Conservation (phyloP, 2,329 filamentous ascomycete species). For the Remersonia thermophila region DNA sequence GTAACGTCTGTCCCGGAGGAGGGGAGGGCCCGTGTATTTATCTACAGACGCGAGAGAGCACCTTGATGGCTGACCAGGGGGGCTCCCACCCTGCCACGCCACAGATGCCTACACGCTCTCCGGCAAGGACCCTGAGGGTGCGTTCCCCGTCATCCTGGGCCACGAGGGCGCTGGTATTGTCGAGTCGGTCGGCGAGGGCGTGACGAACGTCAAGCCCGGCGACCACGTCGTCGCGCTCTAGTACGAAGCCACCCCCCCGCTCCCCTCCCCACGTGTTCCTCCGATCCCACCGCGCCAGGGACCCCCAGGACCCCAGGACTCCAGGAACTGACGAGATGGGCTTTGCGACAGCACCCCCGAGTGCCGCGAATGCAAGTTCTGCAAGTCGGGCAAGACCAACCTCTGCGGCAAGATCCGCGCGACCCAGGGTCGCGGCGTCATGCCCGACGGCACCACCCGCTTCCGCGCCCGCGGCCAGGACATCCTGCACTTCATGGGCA, state of each 20-base stretch:
- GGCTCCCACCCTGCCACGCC: background rate
- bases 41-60: too few relatives aligned
- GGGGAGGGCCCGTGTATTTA: too few relatives aligned
- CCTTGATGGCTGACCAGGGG: background rate
- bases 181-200: conserved; percentile 87
- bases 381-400: conserved; percentile 98
- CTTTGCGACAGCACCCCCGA: conserved; percentile 89
- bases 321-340: too few relatives aligned
- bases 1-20: too few relatives aligned
- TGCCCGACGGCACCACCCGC: conserved; percentile 92
- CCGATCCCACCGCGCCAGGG: conserved; percentile 6
- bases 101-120: conserved; percentile 83
- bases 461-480: conserved; percentile 94
- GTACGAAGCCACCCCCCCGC: conserved; percentile 36
- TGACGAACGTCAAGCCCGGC: conserved; percentile 85
- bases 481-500: conserved; percentile 97
- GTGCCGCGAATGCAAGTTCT: conserved; percentile 98
- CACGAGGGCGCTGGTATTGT: conserved; percentile 88
- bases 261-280: conserved; percentile 4
- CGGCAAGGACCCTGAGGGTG: conserved; percentile 93
- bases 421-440: conserved; percentile 88
- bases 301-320: too few relatives aligned
- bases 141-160: conserved; percentile 77
- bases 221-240: conserved; percentile 87
- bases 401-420: conserved; percentile 97